These are phyloP conservation scores for Didymosphaeria variabile DNA, from an alignment of 2,329 filamentous ascomycete species.

Conservation along the genomic window DNA sequence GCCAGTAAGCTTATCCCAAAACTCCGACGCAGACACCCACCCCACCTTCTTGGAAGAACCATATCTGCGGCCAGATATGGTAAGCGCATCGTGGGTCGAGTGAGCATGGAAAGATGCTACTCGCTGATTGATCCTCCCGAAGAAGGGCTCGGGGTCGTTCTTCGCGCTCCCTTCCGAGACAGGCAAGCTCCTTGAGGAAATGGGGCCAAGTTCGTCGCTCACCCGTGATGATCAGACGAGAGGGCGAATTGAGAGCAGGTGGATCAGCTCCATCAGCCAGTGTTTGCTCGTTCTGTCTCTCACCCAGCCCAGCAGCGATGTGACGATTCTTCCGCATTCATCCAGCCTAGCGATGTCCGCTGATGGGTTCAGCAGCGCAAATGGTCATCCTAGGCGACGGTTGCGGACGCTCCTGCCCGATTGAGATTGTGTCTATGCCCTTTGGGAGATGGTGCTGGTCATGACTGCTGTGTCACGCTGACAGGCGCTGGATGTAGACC, in stretches of 20 bases:
- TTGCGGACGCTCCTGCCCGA: background rate
- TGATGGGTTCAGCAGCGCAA: slow-evolving; percentile 4
- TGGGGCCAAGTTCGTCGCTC: slow-evolving; percentile 7
- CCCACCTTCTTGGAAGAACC: slow-evolving; percentile 15
- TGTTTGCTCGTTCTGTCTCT: background rate
- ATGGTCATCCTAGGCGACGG: background rate
- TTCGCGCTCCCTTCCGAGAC: slow-evolving; percentile 13
- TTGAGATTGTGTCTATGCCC: background rate
- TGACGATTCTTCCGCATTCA: background rate
- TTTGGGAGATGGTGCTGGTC: background rate
- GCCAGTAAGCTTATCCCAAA: slow-evolving; percentile 14
- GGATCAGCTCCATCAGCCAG: slow-evolving; percentile 1
- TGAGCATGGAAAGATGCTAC: background rate
- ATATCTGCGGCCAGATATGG: slow-evolving; percentile 1
- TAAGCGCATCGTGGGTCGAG: background rate
- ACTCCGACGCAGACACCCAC: slow-evolving; percentile 8
- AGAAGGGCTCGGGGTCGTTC: background rate
- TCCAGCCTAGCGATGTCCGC: slow-evolving; percentile 5
- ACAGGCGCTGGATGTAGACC: background rate
- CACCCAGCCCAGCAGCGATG: background rate
- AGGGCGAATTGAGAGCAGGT: background rate
- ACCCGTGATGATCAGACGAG: slow-evolving; percentile 9
- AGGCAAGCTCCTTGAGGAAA: slow-evolving; percentile 3
- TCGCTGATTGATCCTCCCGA: slow-evolving; percentile 4
- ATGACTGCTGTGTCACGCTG: slow-evolving; percentile 1